These are phyloP conservation scores for Erodium moschatum DNA, from an alignment of 441 rosid genomes.

Conservation along the genomic window DNA sequence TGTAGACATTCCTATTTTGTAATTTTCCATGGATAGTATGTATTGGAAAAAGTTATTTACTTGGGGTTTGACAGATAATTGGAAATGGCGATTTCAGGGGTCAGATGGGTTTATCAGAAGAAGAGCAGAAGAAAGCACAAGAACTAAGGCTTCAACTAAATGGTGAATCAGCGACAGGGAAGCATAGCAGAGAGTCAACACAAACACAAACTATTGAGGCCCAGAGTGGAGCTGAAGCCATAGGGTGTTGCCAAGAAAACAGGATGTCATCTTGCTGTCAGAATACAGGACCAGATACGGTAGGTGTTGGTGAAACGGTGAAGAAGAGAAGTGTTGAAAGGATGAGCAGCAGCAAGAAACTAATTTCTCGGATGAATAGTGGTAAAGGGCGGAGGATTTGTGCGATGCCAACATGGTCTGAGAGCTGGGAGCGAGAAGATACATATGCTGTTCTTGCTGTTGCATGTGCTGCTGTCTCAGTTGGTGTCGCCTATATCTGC, in stretches of 20 bases:
- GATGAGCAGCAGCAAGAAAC: constrained; percentile 37
- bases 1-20: not conserved
- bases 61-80: constrained; percentile 10
- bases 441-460: constrained; percentile 79
- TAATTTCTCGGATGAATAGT: constrained; percentile 27
- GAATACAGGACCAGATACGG: constrained; percentile 24
- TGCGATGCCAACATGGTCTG: constrained; percentile 67
- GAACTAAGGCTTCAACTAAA: constrained; percentile 45
- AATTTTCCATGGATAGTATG: not conserved
- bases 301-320: constrained; percentile 25
- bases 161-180: constrained; percentile 16
- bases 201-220: constrained; percentile 28
- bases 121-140: constrained; percentile 58
- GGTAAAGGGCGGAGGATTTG: constrained; percentile 42
- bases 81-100: constrained; percentile 49
- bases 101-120: constrained; percentile 81
- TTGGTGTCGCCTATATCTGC: constrained; percentile 65
- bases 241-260: constrained; percentile 50
- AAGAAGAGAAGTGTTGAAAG: constrained; percentile 43
- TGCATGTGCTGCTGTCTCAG: constrained; percentile 69
- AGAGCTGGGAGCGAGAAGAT: constrained; percentile 92
- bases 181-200: not conserved
- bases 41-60: not conserved
- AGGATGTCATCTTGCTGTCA: constrained; percentile 35
- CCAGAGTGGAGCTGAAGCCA: constrained; percentile 27